A percentile compares a stretch with the other conserved stretches of the same genome.
These are phyloP conservation scores for Cytospora schulzeri DNA, from an alignment of 2,329 filamentous ascomycete genomes.

Conservation along the genomic window DNA sequence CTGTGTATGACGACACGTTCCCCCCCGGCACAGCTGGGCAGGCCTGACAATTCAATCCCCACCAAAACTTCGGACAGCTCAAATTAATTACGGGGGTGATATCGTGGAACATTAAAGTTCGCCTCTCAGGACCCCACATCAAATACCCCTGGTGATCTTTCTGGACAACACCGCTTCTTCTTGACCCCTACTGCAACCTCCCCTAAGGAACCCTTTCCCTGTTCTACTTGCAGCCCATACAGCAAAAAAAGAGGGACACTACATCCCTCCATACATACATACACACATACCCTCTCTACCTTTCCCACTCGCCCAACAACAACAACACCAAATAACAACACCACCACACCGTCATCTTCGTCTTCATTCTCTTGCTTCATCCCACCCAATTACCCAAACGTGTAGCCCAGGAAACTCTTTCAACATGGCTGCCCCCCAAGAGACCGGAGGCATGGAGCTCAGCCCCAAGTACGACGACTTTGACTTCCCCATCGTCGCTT, in stretches of 20 bases:
- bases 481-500: constrained; percentile 82
- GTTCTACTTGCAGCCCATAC: constrained; percentile 9
- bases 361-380: constrained; percentile 3
- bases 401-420: constrained; percentile 16
- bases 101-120: background rate
- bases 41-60: background rate
- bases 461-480: constrained; percentile 96
- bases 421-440: constrained; percentile 33
- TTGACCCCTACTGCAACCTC: constrained; percentile 20
- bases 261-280: constrained; percentile 2
- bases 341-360: background rate
- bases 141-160: constrained; percentile 26
- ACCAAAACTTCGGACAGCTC: background rate
- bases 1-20: background rate
- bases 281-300: background rate
- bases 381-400: background rate
- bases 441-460: constrained; percentile 53
- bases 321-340: background rate
- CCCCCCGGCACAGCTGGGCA: background rate
- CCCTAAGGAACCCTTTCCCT: constrained; percentile 3
- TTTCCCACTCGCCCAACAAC: background rate
- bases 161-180: constrained; percentile 26
- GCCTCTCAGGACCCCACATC: constrained; percentile 8
- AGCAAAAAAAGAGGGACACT: constrained; percentile 2
- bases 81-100: background rate